Percentiles rank a stretch among this genome's conserved stretches.
Conservation (phyloP, 2,329 filamentous ascomycete genomes). For the Calonectria hongkongensis region DNA sequence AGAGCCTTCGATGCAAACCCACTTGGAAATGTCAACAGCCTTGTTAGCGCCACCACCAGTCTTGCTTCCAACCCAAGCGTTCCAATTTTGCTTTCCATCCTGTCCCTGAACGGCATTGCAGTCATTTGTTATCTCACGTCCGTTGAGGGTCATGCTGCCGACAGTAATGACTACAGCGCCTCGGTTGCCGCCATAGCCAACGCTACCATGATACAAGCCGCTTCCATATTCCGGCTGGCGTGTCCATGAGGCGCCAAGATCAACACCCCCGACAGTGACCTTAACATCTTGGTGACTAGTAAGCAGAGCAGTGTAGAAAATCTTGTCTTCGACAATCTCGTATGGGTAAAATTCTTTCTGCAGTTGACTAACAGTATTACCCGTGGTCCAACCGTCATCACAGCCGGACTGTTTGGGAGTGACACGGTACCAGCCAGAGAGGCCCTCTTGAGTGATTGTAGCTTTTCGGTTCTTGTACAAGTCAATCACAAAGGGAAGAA, state of each 20-base stretch:
- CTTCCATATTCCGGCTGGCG: constrained; percentile 24
- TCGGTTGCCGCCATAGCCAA: constrained; percentile 1
- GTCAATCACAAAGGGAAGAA: constrained; percentile 19
- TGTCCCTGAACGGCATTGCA: constrained; percentile 5
- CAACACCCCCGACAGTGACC: constrained; percentile 16
- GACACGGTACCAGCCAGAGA: constrained; percentile 21
- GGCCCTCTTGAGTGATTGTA: constrained; percentile 3
- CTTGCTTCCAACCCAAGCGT: constrained; percentile 28
- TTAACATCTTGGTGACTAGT: constrained; percentile 7
- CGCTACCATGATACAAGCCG: constrained; percentile 26
- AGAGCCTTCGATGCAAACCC: constrained; percentile 26
- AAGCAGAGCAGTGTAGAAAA: constrained; percentile 19
- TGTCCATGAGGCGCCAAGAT: constrained; percentile 9
- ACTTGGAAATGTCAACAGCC: constrained; percentile 23
- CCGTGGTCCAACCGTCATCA: constrained; percentile 20
- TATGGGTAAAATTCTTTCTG: constrained; percentile 20
- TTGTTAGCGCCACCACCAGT: constrained; percentile 19
- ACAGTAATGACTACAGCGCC: constrained; percentile 1
- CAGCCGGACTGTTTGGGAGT: constrained; percentile 26
- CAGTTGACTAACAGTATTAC: constrained; percentile 24
- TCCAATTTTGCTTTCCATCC: constrained; percentile 28
- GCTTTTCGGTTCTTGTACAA: constrained; percentile 25
- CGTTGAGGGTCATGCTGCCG: background rate
- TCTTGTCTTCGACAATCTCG: constrained; percentile 19
- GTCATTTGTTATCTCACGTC: background rate